Evolutionary conservation across 2,329 filamentous ascomycete species (phyloP).

Genomic region (Monilinia laxa): DNA sequence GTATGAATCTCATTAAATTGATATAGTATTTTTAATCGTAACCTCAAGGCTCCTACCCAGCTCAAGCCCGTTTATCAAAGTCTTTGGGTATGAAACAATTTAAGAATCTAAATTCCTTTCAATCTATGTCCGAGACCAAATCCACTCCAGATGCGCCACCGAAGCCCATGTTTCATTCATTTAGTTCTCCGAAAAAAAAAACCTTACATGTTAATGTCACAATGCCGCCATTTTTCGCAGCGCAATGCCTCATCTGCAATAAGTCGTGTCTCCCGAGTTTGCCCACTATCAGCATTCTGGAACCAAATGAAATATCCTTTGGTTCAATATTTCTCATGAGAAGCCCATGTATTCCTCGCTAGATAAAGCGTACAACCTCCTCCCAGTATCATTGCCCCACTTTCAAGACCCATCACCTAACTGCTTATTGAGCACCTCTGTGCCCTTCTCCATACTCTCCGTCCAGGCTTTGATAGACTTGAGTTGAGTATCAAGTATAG

Average conservation of each 20-base stretch:
- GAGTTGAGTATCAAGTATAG: slow-evolving; percentile 29
- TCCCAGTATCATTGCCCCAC: not conserved
- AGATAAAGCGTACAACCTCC: not conserved
- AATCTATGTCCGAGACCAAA: not conserved
- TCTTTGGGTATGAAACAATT: slow-evolving; percentile 8
- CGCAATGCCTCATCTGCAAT: slow-evolving; percentile 83
- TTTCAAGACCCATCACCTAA: slow-evolving; percentile 37
- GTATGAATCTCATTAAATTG: not conserved
- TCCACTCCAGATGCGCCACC: slow-evolving; percentile 2
- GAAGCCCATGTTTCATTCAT: not conserved
- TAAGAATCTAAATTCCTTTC: not conserved
- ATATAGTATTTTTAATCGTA: not conserved
- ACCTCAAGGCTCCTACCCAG: not conserved
- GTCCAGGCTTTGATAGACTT: slow-evolving; percentile 31
- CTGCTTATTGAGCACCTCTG: slow-evolving; percentile 36
- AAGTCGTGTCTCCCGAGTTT: slow-evolving; percentile 81
- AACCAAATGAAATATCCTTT: slow-evolving; percentile 77
- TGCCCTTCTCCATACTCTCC: slow-evolving; percentile 33
- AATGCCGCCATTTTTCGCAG: not conserved
- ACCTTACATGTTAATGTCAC: not conserved
- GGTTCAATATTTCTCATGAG: not conserved
- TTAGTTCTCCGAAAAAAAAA: not conserved
- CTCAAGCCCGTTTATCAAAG: not conserved
- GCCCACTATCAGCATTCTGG: slow-evolving; percentile 75
- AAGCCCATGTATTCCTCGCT: not conserved